Percentiles rank a stretch among this genome's conserved stretches.
These are phyloP conservation scores for Pythium dissotocum DNA, from an alignment of 352 stramenopile species.

Conservation along the genomic window DNA sequence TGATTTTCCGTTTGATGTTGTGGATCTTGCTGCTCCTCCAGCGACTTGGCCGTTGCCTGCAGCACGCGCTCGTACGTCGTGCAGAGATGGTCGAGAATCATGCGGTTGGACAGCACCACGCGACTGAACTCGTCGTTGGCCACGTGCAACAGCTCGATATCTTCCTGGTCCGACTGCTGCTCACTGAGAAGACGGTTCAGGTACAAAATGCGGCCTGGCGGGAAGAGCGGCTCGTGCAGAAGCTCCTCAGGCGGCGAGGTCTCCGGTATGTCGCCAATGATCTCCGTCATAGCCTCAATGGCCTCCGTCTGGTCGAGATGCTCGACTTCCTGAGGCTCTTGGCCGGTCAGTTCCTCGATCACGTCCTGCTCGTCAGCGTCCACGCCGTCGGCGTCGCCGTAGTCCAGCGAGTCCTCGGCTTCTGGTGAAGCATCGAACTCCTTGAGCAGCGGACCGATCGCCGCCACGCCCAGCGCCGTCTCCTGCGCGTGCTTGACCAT, in stretches of 20 bases:
- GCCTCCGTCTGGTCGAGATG: background rate
- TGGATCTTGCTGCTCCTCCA: background rate
- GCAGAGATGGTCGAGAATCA: slow-evolving; percentile 87
- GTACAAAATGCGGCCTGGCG: slow-evolving; percentile 71
- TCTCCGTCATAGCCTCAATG: background rate
- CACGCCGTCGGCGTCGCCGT: slow-evolving; percentile 1
- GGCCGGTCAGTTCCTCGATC: background rate
- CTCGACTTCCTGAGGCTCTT: background rate
- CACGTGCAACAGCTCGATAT: slow-evolving; percentile 67
- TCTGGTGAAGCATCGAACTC: background rate
- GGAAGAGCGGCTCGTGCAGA: slow-evolving; percentile 61
- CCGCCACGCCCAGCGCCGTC: background rate
- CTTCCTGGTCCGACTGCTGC: background rate
- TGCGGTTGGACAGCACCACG: slow-evolving; percentile 78
- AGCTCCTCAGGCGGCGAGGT: slow-evolving; percentile 14
- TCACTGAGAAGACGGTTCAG: slow-evolving; percentile 35
- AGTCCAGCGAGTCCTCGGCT: background rate
- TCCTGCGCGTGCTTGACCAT: slow-evolving; percentile 18
- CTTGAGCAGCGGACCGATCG: background rate
- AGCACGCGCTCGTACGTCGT: slow-evolving; percentile 78
- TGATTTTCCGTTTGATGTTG: background rate
- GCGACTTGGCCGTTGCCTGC: slow-evolving; percentile 10
- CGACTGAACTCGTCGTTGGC: slow-evolving; percentile 66
- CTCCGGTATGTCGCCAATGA: background rate
- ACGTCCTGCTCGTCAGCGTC: background rate